Evolutionary conservation across 2,329 filamentous ascomycete species (phyloP).

Genomic region (Colletotrichum coccodes): DNA sequence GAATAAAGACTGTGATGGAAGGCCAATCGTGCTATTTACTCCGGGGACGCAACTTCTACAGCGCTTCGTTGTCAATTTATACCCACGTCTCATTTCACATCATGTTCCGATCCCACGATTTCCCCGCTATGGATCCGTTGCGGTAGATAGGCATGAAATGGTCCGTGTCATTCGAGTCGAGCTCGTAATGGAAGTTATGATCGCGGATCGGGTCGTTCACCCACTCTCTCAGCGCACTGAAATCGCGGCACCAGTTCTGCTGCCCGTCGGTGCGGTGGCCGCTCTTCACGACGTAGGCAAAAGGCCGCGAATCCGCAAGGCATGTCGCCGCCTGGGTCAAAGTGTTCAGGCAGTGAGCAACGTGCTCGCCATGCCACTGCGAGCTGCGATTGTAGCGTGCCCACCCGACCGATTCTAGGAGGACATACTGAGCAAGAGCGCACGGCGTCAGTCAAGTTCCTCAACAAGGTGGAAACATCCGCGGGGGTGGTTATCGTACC

Average conservation of each 20-base stretch:
- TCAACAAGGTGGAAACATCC: too few relatives aligned
- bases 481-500: too few relatives aligned
- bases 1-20: too few relatives aligned
- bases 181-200: background rate
- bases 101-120: too few relatives aligned
- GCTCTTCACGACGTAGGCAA: background rate
- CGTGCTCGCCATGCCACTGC: slow-evolving; percentile 4
- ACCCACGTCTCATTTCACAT: too few relatives aligned
- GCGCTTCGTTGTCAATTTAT: too few relatives aligned
- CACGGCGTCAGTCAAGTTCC: too few relatives aligned
- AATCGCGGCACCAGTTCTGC: slow-evolving; percentile 5
- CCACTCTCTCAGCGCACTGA: background rate
- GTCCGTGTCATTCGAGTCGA: background rate
- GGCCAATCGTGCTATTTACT: too few relatives aligned
- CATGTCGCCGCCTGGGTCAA: slow-evolving; percentile 7
- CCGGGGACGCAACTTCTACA: too few relatives aligned
- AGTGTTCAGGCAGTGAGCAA: slow-evolving; percentile 8
- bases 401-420: slow-evolving; percentile 3
- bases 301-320: background rate
- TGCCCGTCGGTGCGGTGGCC: background rate
- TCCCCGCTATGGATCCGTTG: background rate
- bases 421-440: too few relatives aligned
- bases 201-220: background rate
- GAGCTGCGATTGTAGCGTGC: background rate
- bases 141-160: background rate